phyloP scores from a whole-genome alignment of 1,139 yeast genomes.

The Diutina ranongensis region DNA sequence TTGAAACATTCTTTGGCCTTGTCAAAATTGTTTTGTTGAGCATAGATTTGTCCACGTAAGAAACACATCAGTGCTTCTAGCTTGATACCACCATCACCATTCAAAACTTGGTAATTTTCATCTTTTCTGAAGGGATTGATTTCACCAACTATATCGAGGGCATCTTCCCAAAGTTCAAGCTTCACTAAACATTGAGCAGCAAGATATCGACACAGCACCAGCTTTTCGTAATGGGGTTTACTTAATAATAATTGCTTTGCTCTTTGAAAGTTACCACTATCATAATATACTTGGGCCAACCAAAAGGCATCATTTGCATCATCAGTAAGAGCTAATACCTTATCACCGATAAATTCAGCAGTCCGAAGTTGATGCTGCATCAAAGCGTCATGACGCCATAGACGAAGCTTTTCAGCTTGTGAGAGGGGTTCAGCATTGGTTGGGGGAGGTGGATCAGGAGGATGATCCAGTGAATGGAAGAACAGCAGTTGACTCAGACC shows the following conservation, averaged over 20 bases:
- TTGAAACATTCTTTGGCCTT: conserved; percentile 79
- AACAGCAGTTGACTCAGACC: conserved; percentile 31
- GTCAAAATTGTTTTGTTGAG: conserved; percentile 76
- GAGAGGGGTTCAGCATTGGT: conserved; percentile 37
- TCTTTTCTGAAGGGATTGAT: conserved; percentile 53
- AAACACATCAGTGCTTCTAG: conserved; percentile 83
- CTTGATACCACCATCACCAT: conserved; percentile 48
- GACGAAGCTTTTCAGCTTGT: conserved; percentile 74
- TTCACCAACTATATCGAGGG: conserved; percentile 78
- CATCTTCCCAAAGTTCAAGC: conserved; percentile 79
- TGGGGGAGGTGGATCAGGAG: conserved; percentile 10
- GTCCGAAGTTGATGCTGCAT: conserved; percentile 88
- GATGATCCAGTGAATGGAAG: conserved; percentile 16
- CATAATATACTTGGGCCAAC: conserved; percentile 83
- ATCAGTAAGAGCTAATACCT: conserved; percentile 64
- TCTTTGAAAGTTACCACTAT: conserved; percentile 63
- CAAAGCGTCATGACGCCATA: conserved; percentile 91
- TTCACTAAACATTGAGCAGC: conserved; percentile 68
- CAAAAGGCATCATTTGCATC: conserved; percentile 95
- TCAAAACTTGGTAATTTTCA: conserved; percentile 27
- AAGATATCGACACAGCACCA: conserved; percentile 69
- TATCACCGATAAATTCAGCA: conserved; percentile 89
- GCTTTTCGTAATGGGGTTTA: conserved; percentile 28
- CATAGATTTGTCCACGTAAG: conserved; percentile 72
- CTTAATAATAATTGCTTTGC: conserved; percentile 55